Evolutionary conservation across 805 yeast species (phyloP), one percentile per base, ranked within the genome.

Genomic region (Candida pini): DNA sequence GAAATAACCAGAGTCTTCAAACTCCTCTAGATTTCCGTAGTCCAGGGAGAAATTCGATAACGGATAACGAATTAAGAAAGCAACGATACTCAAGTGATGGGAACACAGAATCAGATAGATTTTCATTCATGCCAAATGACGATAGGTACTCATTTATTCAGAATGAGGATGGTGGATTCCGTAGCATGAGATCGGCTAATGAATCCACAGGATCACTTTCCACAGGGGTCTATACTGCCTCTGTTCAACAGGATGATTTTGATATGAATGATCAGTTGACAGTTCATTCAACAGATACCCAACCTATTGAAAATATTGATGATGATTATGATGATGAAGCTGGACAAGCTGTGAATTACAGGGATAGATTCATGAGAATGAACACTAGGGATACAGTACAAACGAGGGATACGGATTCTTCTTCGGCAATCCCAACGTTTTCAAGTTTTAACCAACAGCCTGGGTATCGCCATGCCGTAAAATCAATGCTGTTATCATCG

Each of bases 181-280:
- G 35, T 26, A 22, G 25, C 25, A 13, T 22, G 10, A 13, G n/a
- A 7, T 22, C 25, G 13, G 31, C 31, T 10, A 36, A 26, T 21
- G 41, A 41, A n/a, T 49, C 56, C 6, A 36, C 50, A 2, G 55
- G 54, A 2, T 45, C 53, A 1, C 36, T 48, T 10, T 51, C 53
- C 2, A 49, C 55, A 2, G 53, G 48, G 9, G 26, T 18, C 5
- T 18, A 20, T 13, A 39, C 49, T 12, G 24, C 25, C 10, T 33
- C 36, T 10, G 5, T 33, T 7, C 26, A 26, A 23, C 28, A 22
- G 13, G 8, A 4, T 7, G 25, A 22, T n/a, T n/a, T n/a, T n/a
- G n/a, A n/a, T n/a, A n/a, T n/a, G n/a, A n/a, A n/a, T n/a, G n/a
- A n/a, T n/a, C n/a, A n/a, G n/a, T n/a, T n/a, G n/a, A n/a, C n/a